Evolutionary conservation across 495 filamentous ascomycete species (phyloP).

Genomic region (Astrothelium subdiscretum): DNA sequence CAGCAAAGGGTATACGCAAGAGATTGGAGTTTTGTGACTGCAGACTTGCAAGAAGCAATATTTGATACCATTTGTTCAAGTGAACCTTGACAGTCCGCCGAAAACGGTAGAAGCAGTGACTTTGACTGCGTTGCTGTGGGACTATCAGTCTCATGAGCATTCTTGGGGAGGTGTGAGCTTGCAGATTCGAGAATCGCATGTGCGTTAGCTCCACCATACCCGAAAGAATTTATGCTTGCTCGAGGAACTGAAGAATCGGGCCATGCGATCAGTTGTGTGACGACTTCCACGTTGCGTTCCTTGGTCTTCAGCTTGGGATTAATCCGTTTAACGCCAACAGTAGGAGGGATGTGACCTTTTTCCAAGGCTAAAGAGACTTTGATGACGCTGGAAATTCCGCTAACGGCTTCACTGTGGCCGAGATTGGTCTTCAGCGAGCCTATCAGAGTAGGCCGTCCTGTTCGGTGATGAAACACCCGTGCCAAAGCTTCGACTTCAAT

Average conservation of each 20-base stretch:
- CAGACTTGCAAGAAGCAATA: no score
- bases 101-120: no score
- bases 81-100: no score
- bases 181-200: no score
- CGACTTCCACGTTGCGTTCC: slow-evolving; percentile 25
- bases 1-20: no score
- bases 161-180: no score
- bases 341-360: slow-evolving; percentile 38
- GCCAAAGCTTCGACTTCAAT: not conserved
- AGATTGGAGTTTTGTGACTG: no score
- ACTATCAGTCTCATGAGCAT: no score
- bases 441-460: not conserved
- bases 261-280: not conserved
- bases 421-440: slow-evolving; percentile 1
- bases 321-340: slow-evolving; percentile 31
- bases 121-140: no score
- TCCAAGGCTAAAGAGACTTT: no score
- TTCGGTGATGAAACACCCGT: not conserved
- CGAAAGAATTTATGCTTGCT: slow-evolving; percentile 34
- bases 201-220: slow-evolving; percentile 41
- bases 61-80: no score
- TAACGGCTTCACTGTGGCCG: slow-evolving; percentile 39
- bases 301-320: slow-evolving; percentile 33
- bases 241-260: not conserved
- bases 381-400: no score